These are phyloP conservation scores for Solanum chacoense DNA, from an alignment of 305 asterid species.

Conservation along the genomic window DNA sequence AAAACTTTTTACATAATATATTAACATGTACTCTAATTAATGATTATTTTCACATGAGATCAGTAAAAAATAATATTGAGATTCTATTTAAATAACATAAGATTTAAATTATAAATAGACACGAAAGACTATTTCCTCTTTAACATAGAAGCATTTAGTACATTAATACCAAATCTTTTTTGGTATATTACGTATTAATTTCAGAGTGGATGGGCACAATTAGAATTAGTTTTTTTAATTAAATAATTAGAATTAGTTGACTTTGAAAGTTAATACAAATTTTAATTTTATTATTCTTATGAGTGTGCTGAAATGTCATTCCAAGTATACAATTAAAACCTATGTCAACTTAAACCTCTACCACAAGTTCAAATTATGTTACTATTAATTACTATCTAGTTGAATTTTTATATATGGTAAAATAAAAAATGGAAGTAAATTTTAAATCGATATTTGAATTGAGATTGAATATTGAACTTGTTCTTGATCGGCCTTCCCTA, in stretches of 20 bases:
- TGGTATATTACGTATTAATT: background rate
- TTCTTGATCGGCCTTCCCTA: background rate
- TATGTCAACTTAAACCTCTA: background rate
- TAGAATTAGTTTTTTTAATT: background rate
- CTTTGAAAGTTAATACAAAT: background rate
- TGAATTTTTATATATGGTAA: background rate
- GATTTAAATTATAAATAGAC: background rate
- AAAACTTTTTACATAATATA: background rate
- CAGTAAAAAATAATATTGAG: background rate
- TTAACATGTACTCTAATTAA: too few species aligned
- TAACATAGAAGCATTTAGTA: background rate
- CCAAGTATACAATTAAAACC: background rate
- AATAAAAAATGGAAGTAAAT: background rate
- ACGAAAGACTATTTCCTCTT: background rate
- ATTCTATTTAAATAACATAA: background rate
- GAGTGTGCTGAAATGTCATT: background rate
- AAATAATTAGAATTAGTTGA: background rate
- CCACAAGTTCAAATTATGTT: background rate
- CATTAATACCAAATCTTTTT: background rate
- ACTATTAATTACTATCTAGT: background rate
- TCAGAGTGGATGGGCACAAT: background rate
- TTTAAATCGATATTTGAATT: background rate
- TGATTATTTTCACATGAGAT: background rate
- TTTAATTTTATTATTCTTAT: background rate
- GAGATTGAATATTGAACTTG: background rate